phyloP scores from a whole-genome alignment of 2,329 filamentous ascomycete genomes.

The Corniculantispora saksenae region DNA sequence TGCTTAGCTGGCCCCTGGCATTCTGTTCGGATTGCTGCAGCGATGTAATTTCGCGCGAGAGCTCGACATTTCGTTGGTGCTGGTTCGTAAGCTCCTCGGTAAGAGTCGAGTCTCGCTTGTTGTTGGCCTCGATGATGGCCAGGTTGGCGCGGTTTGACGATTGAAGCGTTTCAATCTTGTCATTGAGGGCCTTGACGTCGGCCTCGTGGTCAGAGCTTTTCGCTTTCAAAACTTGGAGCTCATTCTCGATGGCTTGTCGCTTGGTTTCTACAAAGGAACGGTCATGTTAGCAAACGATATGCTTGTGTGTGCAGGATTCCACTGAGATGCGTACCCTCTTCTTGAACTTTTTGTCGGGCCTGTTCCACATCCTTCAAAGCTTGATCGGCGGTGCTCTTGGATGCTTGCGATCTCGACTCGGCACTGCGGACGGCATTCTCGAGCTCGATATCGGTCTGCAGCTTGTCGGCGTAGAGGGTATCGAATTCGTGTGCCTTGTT shows the following conservation, averaged over 20 bases:
- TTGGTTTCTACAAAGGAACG: slow-evolving; percentile 63
- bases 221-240: slow-evolving; percentile 76
- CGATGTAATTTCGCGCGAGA: slow-evolving; percentile 77
- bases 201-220: slow-evolving; percentile 73
- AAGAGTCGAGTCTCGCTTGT: slow-evolving; percentile 79
- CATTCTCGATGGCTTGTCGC: slow-evolving; percentile 74
- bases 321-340: slow-evolving; percentile 65
- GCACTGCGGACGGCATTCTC: slow-evolving; percentile 84
- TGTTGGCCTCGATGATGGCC: slow-evolving; percentile 86
- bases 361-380: slow-evolving; percentile 81
- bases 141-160: slow-evolving; percentile 90
- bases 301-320: not conserved
- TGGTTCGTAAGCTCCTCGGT: slow-evolving; percentile 84
- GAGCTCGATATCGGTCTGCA: slow-evolving; percentile 86
- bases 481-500: slow-evolving; percentile 82
- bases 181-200: slow-evolving; percentile 74
- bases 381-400: slow-evolving; percentile 81
- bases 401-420: slow-evolving; percentile 78
- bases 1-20: slow-evolving; percentile 76
- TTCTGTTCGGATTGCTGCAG: slow-evolving; percentile 84
- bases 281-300: slow-evolving; percentile 21
- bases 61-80: slow-evolving; percentile 82
- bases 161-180: slow-evolving; percentile 84
- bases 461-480: slow-evolving; percentile 80
- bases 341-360: slow-evolving; percentile 75